Percentiles rank a stretch among this genome's conserved stretches.
phyloP scores from a whole-genome alignment of 306 rosid species.

The Trifolium dubium region DNA sequence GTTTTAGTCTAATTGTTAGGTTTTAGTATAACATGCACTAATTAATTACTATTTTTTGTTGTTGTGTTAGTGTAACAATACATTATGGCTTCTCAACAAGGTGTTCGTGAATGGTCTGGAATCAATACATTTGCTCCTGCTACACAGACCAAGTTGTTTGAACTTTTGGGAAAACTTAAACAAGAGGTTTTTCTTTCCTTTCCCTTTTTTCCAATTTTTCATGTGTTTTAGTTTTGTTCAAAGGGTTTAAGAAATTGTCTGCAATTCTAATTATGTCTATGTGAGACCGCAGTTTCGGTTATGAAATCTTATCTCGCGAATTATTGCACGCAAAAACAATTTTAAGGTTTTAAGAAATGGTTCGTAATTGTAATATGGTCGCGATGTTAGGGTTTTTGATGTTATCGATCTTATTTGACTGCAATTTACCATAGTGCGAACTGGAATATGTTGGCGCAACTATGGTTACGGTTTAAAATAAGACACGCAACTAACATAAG shows the following conservation, averaged over 20 bases:
- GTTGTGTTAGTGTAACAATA: conserved; percentile 29
- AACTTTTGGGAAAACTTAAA: conserved; percentile 79
- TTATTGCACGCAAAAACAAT: background rate
- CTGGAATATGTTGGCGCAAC: background rate
- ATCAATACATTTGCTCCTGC: conserved; percentile 82
- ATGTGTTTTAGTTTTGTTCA: background rate
- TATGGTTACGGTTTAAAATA: background rate
- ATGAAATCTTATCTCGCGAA: background rate
- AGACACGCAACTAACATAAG: too few relatives aligned
- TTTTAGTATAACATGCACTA: conserved; percentile 25
- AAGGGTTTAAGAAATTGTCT: background rate
- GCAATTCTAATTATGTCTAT: background rate
- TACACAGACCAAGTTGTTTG: conserved; percentile 84
- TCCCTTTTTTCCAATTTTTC: background rate
- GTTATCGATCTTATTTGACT: background rate
- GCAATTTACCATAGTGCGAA: background rate
- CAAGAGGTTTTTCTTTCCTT: conserved; percentile 62
- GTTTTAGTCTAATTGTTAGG: conserved; percentile 17
- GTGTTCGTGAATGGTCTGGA: conserved; percentile 88
- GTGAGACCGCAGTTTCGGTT: background rate
- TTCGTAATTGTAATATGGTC: background rate
- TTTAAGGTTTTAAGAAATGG: background rate
- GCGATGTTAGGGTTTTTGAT: background rate
- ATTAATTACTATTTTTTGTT: too few relatives aligned
- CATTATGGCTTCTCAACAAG: conserved; percentile 67